A percentile compares a stretch with the other conserved stretches of the same genome.
These are phyloP conservation scores for Xenoacremonium recifei DNA, from an alignment of 2,329 filamentous ascomycete species.

Conservation along the genomic window DNA sequence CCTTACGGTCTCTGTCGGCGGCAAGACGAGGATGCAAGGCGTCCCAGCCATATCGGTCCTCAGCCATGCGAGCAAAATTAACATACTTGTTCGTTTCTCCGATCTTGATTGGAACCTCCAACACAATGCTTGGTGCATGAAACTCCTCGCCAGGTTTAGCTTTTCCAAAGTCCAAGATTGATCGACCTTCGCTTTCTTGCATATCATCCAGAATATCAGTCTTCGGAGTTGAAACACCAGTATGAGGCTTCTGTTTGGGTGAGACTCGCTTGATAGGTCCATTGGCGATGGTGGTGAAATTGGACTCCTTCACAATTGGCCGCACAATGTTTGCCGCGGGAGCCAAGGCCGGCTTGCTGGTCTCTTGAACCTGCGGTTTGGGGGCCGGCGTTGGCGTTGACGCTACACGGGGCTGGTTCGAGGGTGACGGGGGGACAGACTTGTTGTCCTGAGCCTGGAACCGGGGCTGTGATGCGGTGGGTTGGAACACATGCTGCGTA, in stretches of 20 bases:
- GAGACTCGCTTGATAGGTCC: constrained; percentile 45
- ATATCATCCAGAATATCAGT: constrained; percentile 49
- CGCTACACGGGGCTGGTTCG: constrained; percentile 32
- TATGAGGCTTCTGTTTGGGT: constrained; percentile 45
- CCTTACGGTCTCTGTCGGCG: constrained; percentile 82
- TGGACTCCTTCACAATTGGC: constrained; percentile 37
- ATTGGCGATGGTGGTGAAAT: constrained; percentile 40
- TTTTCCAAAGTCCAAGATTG: constrained; percentile 62
- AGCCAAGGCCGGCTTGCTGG: constrained; percentile 34
- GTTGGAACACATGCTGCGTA: constrained; percentile 26
- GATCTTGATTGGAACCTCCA: constrained; percentile 72
- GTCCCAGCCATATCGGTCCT: constrained; percentile 92
- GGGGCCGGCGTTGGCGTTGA: constrained; percentile 35
- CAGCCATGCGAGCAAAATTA: constrained; percentile 91
- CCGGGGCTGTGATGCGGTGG: constrained; percentile 27
- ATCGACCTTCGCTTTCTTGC: constrained; percentile 46
- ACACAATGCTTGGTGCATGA: constrained; percentile 72
- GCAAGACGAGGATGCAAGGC: constrained; percentile 89
- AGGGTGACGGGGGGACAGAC: constrained; percentile 44
- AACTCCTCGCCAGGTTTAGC: constrained; percentile 58
- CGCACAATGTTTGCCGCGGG: constrained; percentile 31
- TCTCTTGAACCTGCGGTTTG: constrained; percentile 30
- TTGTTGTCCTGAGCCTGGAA: constrained; percentile 33
- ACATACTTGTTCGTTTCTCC: constrained; percentile 87
- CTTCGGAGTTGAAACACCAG: constrained; percentile 45